phyloP scores from a whole-genome alignment of 495 filamentous ascomycete species.

The Aspergillus saccharolyticus region DNA sequence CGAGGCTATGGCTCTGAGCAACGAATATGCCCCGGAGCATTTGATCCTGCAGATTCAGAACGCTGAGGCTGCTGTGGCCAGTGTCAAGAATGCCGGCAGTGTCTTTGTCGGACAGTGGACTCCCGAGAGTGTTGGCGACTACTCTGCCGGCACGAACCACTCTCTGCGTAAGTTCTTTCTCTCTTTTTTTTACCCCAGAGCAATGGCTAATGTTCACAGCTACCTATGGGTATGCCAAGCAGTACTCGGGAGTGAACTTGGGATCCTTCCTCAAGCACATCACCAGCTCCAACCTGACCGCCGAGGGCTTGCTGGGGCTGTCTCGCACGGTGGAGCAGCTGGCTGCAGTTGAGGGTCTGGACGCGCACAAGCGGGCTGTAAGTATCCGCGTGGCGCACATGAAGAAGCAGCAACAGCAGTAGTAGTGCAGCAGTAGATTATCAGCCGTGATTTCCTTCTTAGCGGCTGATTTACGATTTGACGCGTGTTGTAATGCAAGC shows the following conservation, averaged over 20 bases:
- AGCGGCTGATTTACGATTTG: slow-evolving; percentile 1
- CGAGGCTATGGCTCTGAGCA: slow-evolving; percentile 83
- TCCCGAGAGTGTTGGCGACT: slow-evolving; percentile 94
- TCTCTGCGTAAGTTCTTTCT: slow-evolving; percentile 78
- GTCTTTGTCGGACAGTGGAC: slow-evolving; percentile 96
- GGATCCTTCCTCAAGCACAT: slow-evolving; percentile 95
- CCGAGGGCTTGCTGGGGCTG: slow-evolving; percentile 76
- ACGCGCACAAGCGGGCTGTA: slow-evolving; percentile 90
- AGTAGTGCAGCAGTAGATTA: no score
- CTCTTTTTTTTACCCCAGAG: not conserved
- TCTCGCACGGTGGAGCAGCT: slow-evolving; percentile 88
- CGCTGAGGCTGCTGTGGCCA: slow-evolving; percentile 62
- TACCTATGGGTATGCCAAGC: slow-evolving; percentile 95
- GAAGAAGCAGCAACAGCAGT: slow-evolving; percentile 37
- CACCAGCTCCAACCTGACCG: slow-evolving; percentile 83
- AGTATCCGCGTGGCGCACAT: slow-evolving; percentile 74
- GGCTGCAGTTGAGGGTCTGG: slow-evolving; percentile 88
- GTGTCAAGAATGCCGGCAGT: slow-evolving; percentile 91
- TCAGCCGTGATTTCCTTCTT: slow-evolving; percentile 5
- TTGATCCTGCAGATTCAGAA: slow-evolving; percentile 83
- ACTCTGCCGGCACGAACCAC: slow-evolving; percentile 96
- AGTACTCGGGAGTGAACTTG: slow-evolving; percentile 96
- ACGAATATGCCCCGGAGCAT: slow-evolving; percentile 96
- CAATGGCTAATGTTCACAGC: slow-evolving; percentile 47
- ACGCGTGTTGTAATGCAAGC: slow-evolving; percentile 4